Evolutionary conservation across 345 rosid genomes (phyloP), one percentile per base, ranked within the genome.

Genomic region (Clarkia xantiana): DNA sequence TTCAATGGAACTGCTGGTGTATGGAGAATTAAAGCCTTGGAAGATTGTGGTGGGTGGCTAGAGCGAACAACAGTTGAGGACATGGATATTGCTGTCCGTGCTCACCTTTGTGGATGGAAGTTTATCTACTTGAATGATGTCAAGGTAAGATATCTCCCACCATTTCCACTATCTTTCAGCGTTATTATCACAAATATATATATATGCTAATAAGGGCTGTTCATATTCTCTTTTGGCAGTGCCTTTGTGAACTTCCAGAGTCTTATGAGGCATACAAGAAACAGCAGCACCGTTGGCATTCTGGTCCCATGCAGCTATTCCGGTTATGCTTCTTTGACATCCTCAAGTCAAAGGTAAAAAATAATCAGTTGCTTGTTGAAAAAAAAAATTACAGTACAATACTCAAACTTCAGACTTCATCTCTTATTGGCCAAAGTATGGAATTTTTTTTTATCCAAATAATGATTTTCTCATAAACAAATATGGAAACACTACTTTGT

Each of bases 201-300:
- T 17, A 29, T 53, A 16, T n/a, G 6, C 50, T 57, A 51, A 53
- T n/a, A n/a, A n/a, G n/a, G 40, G 12, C 40, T 23, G 18, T n/a
- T 39, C 25, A 45, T 46, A 51, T 68, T 29, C 19, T 47, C 43
- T 49, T 38, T 50, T 61, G 56, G 52, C 79, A 86, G 96, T 82
- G 94, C 71, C 79, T 76, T 48, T 88, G 97, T 67, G 97, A 88
- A 62, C 88, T 88, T 70, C 97, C 97, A 2, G 97, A 88, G 65
- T 88, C 94, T 10, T 88, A 88, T 58, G 97, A 79, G 57, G 97
- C 97, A 39, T 88, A 88, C 76, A 81, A 81, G 51, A 87, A 87
- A 66, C 97, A 87, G 75, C 97, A 87, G 53, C 76, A 87, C 52
- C 91, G 94, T 13, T 88, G 97, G 97, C 97, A 88, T 77, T 88